Conservation (phyloP, 139 green algal genomes). For the Chlamydomonas sp. region DNA sequence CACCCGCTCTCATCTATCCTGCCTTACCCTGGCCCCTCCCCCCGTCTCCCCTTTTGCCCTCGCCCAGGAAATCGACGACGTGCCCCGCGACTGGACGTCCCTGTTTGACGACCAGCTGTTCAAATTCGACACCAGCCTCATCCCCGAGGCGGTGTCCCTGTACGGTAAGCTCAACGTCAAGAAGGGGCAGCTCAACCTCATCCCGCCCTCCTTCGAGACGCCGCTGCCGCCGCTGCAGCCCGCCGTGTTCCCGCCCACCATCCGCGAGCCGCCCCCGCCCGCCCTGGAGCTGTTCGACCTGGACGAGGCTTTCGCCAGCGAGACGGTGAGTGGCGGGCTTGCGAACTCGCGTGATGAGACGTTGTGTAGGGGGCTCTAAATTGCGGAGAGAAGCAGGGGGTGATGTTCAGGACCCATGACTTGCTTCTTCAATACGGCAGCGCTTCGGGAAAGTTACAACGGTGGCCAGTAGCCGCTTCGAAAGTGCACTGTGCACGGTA, state of each 20-base stretch:
- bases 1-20: neutral
- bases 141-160: conserved; percentile 67
- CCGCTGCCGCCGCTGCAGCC: conserved; percentile 84
- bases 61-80: conserved; percentile 66
- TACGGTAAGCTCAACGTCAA: conserved; percentile 77
- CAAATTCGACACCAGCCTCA: conserved; percentile 65
- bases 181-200: conserved; percentile 75
- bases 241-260: conserved; percentile 82
- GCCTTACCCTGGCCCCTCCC: neutral
- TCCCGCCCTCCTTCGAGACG: conserved; percentile 82
- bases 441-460: too few species aligned
- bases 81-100: conserved; percentile 78
- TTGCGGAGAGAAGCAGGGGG: neutral
- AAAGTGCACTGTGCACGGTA: neutral
- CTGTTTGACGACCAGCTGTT: conserved; percentile 81
- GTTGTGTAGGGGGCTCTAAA: neutral
- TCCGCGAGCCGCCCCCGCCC: conserved; percentile 79
- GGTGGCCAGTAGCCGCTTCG: neutral
- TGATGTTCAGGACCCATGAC: too few species aligned
- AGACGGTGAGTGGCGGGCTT: conserved; percentile 55
- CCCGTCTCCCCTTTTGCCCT: neutral
- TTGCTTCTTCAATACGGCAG: too few species aligned
- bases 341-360: neutral
- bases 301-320: conserved; percentile 81
- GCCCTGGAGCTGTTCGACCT: conserved; percentile 91